phyloP scores from a whole-genome alignment of 2,329 filamentous ascomycete genomes.

The Arthrinium puccinioides region DNA sequence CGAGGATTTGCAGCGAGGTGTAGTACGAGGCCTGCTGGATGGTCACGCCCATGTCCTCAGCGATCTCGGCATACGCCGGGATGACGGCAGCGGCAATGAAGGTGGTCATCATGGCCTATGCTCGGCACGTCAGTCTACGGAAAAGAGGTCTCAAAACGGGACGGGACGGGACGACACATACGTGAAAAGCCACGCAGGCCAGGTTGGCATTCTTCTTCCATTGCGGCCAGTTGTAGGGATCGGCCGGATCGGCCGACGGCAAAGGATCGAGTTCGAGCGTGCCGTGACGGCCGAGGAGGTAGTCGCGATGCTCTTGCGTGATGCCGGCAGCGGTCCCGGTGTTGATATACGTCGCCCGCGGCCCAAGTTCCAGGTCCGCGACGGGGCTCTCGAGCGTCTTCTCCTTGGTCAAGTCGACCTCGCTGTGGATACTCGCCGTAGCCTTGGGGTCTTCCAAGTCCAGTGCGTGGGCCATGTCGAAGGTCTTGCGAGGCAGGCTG shows the following conservation, averaged over 20 bases:
- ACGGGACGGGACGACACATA: too few species aligned
- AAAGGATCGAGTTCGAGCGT: constrained; percentile 46
- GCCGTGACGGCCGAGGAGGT: constrained; percentile 44
- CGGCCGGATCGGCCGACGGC: constrained; percentile 38
- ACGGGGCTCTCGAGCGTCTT: not conserved
- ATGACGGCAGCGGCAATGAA: constrained; percentile 48
- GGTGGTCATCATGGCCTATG: constrained; percentile 42
- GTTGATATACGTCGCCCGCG: not conserved
- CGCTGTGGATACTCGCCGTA: too few species aligned
- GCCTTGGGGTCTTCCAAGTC: too few species aligned
- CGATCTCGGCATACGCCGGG: constrained; percentile 45
- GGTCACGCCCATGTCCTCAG: constrained; percentile 38
- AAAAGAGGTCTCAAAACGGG: not conserved
- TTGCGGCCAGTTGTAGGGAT: constrained; percentile 48
- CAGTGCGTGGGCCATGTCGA: too few species aligned
- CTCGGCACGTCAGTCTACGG: not conserved
- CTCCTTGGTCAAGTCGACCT: too few species aligned
- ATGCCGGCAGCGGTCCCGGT: constrained; percentile 15
- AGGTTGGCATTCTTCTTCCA: constrained; percentile 49
- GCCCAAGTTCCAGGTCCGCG: not conserved
- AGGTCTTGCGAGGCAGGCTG: too few species aligned
- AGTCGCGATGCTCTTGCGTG: constrained; percentile 36
- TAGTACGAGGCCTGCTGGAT: constrained; percentile 45
- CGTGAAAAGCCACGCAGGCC: constrained; percentile 45
- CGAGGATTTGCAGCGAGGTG: constrained; percentile 46